Conservation (phyloP, 345 rosid species). For the Eucalyptus camaldulensis region DNA sequence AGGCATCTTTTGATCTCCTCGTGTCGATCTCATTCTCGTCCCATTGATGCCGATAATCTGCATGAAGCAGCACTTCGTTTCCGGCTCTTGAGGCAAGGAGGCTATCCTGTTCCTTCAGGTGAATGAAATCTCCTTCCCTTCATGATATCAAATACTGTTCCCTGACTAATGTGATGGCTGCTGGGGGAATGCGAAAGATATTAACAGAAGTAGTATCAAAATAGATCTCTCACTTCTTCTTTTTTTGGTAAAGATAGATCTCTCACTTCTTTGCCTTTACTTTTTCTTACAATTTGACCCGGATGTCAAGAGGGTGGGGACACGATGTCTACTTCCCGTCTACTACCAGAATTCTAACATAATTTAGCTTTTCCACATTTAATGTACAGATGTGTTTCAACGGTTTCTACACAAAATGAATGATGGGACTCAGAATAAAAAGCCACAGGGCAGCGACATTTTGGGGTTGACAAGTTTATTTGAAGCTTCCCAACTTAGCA, state of each 20-base stretch:
- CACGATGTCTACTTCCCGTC: not conserved
- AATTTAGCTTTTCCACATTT: not conserved
- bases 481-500: constrained; percentile 43
- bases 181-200: not conserved
- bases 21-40: not conserved
- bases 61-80: constrained; percentile 13
- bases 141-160: not conserved
- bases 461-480: constrained; percentile 20
- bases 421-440: not conserved
- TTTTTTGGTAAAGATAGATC: too few species aligned
- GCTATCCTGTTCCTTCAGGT: constrained; percentile 17
- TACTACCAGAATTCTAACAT: not conserved
- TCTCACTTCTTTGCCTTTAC: too few species aligned
- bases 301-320: not conserved
- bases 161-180: not conserved
- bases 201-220: too few species aligned
- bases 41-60: not conserved
- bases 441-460: not conserved
- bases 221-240: too few species aligned
- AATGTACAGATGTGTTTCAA: constrained; percentile 10
- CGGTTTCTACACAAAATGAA: not conserved
- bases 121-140: not conserved
- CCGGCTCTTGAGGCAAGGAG: constrained; percentile 25
- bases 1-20: not conserved
- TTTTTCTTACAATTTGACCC: not conserved